phyloP scores from a whole-genome alignment of 2,329 filamentous ascomycete species.

The Cercospora zeina region DNA sequence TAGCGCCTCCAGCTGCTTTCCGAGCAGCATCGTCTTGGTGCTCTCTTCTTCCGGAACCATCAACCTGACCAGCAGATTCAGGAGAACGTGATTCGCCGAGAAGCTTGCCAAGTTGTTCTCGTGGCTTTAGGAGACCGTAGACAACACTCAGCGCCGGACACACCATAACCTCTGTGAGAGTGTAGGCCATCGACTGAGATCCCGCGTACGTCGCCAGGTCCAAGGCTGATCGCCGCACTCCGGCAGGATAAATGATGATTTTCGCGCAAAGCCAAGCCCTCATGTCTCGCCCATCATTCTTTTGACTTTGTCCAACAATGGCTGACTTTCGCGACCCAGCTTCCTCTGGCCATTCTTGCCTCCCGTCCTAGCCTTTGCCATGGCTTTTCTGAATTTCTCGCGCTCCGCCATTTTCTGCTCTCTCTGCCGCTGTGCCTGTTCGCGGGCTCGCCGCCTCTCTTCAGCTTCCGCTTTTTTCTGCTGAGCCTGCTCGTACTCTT shows the following conservation, averaged over 20 bases:
- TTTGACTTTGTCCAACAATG: slow-evolving; percentile 76
- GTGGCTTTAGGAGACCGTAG: too few relatives aligned
- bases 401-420: slow-evolving; percentile 58
- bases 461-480: slow-evolving; percentile 64
- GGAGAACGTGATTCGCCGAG: too few relatives aligned
- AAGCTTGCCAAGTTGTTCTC: too few relatives aligned
- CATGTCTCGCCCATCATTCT: slow-evolving; percentile 59
- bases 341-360: slow-evolving; percentile 72
- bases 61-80: too few relatives aligned
- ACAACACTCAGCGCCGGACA: too few relatives aligned
- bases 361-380: slow-evolving; percentile 61
- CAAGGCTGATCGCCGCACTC: too few relatives aligned
- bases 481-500: slow-evolving; percentile 51
- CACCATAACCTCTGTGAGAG: too few relatives aligned
- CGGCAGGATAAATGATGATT: too few relatives aligned
- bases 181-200: too few relatives aligned
- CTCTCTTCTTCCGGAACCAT: not conserved
- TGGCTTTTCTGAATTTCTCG: slow-evolving; percentile 68
- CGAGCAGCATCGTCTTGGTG: not conserved
- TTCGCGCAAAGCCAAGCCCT: not conserved
- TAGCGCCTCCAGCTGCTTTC: not conserved
- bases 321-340: slow-evolving; percentile 75
- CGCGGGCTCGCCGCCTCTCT: slow-evolving; percentile 58
- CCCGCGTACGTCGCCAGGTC: too few relatives aligned
- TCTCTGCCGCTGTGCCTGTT: slow-evolving; percentile 64